Conservation (phyloP, 2,329 filamentous ascomycete genomes). For the Endocalyx cinctus region DNA sequence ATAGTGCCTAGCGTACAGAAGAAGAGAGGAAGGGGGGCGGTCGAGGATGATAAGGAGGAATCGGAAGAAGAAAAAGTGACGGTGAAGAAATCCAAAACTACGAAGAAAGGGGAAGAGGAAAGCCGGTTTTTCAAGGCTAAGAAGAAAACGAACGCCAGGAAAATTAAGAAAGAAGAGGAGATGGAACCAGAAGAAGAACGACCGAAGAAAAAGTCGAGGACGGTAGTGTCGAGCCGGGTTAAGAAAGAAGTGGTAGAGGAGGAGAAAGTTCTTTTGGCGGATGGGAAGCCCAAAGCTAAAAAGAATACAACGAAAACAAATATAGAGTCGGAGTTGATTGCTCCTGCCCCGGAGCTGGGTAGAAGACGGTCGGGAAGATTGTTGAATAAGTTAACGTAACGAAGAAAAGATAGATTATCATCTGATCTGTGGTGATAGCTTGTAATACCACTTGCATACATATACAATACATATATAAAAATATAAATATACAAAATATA, state of each 20-base stretch:
- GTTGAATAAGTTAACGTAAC: too few relatives aligned
- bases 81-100: conserved; percentile 3
- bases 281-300: conserved; percentile 8
- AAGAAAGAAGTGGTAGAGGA: conserved; percentile 22
- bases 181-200: conserved; percentile 10
- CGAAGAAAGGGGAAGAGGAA: conserved; percentile 9
- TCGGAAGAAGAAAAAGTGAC: conserved; percentile 1
- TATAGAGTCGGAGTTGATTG: conserved; percentile 15
- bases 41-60: conserved; percentile 10
- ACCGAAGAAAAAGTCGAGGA: conserved; percentile 16
- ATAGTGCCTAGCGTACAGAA: conserved; percentile 83
- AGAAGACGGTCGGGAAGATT: conserved; percentile 24
- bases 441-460: too few relatives aligned
- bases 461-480: too few relatives aligned
- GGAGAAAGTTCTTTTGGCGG: conserved; percentile 14
- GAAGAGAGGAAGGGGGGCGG: conserved; percentile 52
- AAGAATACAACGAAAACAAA: conserved; percentile 17
- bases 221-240: conserved; percentile 9
- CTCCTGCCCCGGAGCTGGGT: conserved; percentile 8
- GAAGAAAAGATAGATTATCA: too few relatives aligned
- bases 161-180: conserved; percentile 6
- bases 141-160: conserved; percentile 2
- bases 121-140: conserved; percentile 19
- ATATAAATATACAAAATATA: too few relatives aligned
- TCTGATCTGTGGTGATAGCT: too few relatives aligned